phyloP scores from a whole-genome alignment of 257 asterid genomes.

The Primulina tabacum region DNA sequence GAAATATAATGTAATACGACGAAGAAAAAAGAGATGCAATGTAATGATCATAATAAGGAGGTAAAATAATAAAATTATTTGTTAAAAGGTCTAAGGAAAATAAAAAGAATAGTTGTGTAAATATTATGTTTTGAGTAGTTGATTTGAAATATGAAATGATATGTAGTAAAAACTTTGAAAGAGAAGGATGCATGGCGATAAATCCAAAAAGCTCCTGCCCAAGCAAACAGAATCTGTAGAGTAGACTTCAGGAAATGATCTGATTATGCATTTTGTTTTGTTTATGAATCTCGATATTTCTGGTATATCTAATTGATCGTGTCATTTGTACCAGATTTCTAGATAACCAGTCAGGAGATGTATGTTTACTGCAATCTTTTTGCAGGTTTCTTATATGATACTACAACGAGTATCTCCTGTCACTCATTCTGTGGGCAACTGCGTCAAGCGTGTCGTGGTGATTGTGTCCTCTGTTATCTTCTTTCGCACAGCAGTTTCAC shows the following conservation, averaged over 20 bases:
- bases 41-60: not conserved
- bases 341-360: not conserved
- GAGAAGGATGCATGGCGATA: not conserved
- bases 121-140: not conserved
- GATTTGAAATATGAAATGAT: not conserved
- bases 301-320: not conserved
- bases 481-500: constrained; percentile 83
- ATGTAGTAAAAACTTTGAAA: not conserved
- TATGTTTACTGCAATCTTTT: constrained; percentile 9
- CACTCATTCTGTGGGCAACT: constrained; percentile 93
- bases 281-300: not conserved
- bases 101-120: not conserved
- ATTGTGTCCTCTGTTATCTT: constrained; percentile 83
- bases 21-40: not conserved
- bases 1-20: too few relatives aligned
- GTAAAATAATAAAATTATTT: not conserved
- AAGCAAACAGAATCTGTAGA: not conserved
- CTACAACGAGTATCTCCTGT: constrained; percentile 90
- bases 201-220: not conserved
- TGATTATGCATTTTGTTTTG: not conserved
- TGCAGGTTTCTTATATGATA: constrained; percentile 91
- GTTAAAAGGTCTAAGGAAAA: not conserved
- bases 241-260: not conserved
- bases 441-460: constrained; percentile 90
- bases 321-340: too few relatives aligned